Conservation (phyloP, 2,329 filamentous ascomycete species). For the Chaetothyriales sp. region DNA sequence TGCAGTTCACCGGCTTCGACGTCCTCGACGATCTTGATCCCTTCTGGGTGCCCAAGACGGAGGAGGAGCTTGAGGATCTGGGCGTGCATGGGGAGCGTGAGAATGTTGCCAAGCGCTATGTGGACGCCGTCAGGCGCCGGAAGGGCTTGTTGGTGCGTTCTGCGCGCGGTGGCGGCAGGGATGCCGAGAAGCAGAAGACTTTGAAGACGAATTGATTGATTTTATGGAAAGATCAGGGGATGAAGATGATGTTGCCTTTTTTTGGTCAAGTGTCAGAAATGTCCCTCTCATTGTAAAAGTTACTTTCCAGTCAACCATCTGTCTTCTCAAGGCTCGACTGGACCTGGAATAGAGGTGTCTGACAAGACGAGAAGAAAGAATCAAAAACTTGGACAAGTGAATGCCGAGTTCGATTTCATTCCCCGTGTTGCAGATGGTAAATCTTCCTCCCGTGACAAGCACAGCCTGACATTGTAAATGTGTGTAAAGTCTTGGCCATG, state of each 20-base stretch:
- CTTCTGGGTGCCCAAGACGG: conserved; percentile 93
- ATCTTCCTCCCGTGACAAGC: conserved; percentile 33
- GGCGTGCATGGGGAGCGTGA: conserved; percentile 87
- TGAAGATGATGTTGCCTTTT: background rate
- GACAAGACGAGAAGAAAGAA: background rate
- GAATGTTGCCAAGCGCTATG: conserved; percentile 92
- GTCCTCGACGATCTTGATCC: conserved; percentile 79
- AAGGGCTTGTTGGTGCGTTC: conserved; percentile 82
- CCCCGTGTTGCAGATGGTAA: conserved; percentile 9
- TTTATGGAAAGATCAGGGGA: background rate
- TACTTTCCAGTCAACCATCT: background rate
- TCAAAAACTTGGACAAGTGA: conserved; percentile 1
- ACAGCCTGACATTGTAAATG: conserved; percentile 28
- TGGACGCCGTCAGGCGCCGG: conserved; percentile 71
- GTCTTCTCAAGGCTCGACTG: background rate
- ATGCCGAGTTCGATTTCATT: conserved; percentile 5
- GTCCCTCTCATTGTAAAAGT: background rate
- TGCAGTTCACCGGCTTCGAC: conserved; percentile 87
- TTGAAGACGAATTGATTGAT: conserved; percentile 39
- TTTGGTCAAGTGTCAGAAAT: background rate
- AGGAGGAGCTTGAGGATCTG: conserved; percentile 91
- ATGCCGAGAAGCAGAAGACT: conserved; percentile 85
- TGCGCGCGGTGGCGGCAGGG: conserved; percentile 56
- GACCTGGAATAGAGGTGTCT: background rate
- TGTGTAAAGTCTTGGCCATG: conserved; percentile 25